Evolutionary conservation across 768 basidiomycete genomes (phyloP), one percentile per base, ranked within the genome.

Genomic region (Hemileccinum rubropunctum): DNA sequence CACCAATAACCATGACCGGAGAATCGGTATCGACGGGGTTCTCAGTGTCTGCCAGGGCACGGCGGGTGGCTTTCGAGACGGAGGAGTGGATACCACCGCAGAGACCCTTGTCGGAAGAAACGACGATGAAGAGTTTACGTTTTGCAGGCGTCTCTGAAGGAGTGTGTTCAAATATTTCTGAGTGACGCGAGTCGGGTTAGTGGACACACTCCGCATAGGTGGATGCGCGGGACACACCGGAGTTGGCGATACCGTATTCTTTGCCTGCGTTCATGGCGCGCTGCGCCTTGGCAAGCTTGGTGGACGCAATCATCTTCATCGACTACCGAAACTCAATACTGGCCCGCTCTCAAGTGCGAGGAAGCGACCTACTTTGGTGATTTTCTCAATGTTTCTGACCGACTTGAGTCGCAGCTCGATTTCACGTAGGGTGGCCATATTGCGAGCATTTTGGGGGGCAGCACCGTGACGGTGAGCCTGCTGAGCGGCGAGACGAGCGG

Each of bases 11-110:
- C 76, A 93, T 84, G 68, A 98, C 63, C 42, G 84, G 79, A 3
- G 86, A 88, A 53, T 80, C 78, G 10, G 73, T 45, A 50, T 83
- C 81, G 42, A 85, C 75, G 26, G 60, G 67, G 55, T 72, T 69
- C 41, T 71, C 73, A 38, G 75, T 73, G 61, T 81, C 78, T 27
- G 68, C 72, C 48, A 95, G 63, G 27, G 81, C 86, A 50, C 80
- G 81, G 59, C 91, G 89, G 44, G 92, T 89, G 48, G 84, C 82
- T 73, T 98, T 97, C 59, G 88, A 80, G 66, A 98, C 91, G 47
- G 92, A 93, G 36, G 95, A 98, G 78, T 98, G 95, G 64, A 99
- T 95, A 80, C 97, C 95, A 74, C 97, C 95, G 67, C 95, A 99
- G 50, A 99, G 91, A 74, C 97, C 95, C 75, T 95, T 94, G 84